Evolutionary conservation across 2,329 filamentous ascomycete genomes (phyloP).

Genomic region (Thyridium curvatum): DNA sequence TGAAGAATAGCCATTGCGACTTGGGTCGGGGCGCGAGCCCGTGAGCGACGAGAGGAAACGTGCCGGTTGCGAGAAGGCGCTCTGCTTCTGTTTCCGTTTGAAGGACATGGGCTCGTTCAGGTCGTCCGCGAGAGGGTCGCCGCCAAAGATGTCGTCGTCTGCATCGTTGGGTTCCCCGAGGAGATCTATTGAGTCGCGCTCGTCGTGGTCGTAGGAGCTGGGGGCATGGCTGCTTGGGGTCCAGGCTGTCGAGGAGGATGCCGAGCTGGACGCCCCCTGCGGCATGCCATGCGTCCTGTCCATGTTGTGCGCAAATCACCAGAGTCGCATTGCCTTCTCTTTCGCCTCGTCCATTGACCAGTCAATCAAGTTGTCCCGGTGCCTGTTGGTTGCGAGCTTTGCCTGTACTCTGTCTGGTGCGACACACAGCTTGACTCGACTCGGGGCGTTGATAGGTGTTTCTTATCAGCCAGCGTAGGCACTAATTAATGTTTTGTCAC

Average conservation of each 20-base stretch:
- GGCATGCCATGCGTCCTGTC: too few species aligned
- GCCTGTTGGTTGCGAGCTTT: too few species aligned
- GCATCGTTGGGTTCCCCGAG: constrained; percentile 32
- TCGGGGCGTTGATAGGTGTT: too few species aligned
- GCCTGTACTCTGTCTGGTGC: too few species aligned
- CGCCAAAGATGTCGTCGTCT: constrained; percentile 34
- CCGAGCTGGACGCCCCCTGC: constrained; percentile 2
- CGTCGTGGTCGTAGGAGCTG: constrained; percentile 22
- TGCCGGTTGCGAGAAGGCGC: constrained; percentile 36
- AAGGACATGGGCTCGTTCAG: constrained; percentile 56
- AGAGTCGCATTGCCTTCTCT: too few species aligned
- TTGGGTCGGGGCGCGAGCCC: constrained; percentile 11
- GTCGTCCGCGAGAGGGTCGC: constrained; percentile 49
- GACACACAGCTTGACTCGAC: too few species aligned
- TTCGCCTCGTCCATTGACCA: too few species aligned
- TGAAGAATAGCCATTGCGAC: background rate
- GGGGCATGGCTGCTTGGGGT: constrained; percentile 15
- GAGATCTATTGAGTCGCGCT: constrained; percentile 41
- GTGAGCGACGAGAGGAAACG: constrained; percentile 44
- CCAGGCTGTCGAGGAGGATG: constrained; percentile 22
- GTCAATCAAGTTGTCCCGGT: too few species aligned
- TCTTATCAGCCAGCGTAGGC: too few species aligned
- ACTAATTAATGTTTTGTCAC: too few species aligned
- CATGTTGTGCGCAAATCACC: too few species aligned
- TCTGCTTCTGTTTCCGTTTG: constrained; percentile 60